phyloP scores from a whole-genome alignment of 805 yeast genomes.

The Saccharomyces paradoxus region DNA sequence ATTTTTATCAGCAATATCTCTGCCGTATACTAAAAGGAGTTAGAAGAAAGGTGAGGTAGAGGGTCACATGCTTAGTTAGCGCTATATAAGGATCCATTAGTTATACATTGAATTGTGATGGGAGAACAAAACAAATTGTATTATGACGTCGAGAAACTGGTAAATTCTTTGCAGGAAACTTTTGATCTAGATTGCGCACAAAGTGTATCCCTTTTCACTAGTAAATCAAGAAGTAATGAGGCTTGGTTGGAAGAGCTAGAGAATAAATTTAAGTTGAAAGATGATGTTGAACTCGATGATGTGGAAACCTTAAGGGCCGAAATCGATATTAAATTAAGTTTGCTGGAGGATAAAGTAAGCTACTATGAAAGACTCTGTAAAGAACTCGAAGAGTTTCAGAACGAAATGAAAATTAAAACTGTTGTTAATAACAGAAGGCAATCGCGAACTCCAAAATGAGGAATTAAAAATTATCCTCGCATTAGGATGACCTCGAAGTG shows the following conservation, averaged over 20 bases:
- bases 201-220: constrained; percentile 21
- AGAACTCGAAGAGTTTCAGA: constrained; percentile 57
- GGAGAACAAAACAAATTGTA: background rate
- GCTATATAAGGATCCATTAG: background rate
- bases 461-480: background rate
- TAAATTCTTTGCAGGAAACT: constrained; percentile 18
- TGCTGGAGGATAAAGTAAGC: constrained; percentile 31
- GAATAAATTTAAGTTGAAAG: constrained; percentile 13
- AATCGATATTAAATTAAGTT: constrained; percentile 15
- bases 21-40: background rate
- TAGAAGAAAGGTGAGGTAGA: background rate
- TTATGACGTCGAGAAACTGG: constrained; percentile 15
- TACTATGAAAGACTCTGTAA: constrained; percentile 39
- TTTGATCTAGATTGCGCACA: constrained; percentile 24
- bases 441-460: constrained; percentile 1
- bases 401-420: constrained; percentile 43
- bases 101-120: background rate
- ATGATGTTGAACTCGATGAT: constrained; percentile 19
- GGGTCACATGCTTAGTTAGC: background rate
- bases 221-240: constrained; percentile 17
- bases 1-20: background rate
- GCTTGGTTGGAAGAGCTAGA: constrained; percentile 18
- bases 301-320: constrained; percentile 26
- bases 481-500: background rate
- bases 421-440: constrained; percentile 17